phyloP scores from a whole-genome alignment of 2,329 filamentous ascomycete genomes.

The Fusarium incarnatum region DNA sequence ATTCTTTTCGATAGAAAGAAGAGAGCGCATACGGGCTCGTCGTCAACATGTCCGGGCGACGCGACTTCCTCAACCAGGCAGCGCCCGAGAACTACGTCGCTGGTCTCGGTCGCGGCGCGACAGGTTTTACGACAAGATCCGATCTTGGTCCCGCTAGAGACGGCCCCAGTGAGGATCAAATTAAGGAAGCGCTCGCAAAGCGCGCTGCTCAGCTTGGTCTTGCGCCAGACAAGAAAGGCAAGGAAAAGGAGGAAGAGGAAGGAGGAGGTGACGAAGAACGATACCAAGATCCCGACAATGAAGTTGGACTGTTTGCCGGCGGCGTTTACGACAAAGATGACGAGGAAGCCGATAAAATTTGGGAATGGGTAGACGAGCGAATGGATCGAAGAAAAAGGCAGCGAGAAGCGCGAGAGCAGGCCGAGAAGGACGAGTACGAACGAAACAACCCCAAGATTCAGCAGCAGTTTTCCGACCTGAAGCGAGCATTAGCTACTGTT shows the following conservation, averaged over 20 bases:
- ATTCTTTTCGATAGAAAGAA: conserved; percentile 6
- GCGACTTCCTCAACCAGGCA: conserved; percentile 89
- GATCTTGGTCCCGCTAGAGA: conserved; percentile 95
- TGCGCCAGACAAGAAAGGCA: conserved; percentile 73
- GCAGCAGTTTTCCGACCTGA: conserved; percentile 96
- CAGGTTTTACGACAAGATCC: conserved; percentile 96
- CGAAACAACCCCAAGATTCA: conserved; percentile 98
- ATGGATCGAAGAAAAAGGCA: conserved; percentile 92
- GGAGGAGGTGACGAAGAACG: conserved; percentile 82
- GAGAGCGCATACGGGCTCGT: conserved; percentile 28
- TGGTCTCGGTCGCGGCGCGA: conserved; percentile 96
- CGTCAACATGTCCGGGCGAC: conserved; percentile 68
- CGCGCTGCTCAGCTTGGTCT: conserved; percentile 86
- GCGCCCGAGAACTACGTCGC: conserved; percentile 92
- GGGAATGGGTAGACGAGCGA: conserved; percentile 94
- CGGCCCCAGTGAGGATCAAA: conserved; percentile 96
- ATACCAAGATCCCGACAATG: conserved; percentile 97
- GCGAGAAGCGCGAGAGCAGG: conserved; percentile 94
- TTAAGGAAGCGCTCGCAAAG: conserved; percentile 96
- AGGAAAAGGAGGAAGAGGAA: conserved; percentile 77
- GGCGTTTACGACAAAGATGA: conserved; percentile 98
- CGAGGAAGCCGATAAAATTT: conserved; percentile 96
- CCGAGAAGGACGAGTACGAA: conserved; percentile 95
- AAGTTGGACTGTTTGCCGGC: conserved; percentile 93
- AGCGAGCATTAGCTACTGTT: conserved; percentile 87